Evolutionary conservation across 1,139 yeast species (phyloP).

Genomic region (Taphrina sp.): DNA sequence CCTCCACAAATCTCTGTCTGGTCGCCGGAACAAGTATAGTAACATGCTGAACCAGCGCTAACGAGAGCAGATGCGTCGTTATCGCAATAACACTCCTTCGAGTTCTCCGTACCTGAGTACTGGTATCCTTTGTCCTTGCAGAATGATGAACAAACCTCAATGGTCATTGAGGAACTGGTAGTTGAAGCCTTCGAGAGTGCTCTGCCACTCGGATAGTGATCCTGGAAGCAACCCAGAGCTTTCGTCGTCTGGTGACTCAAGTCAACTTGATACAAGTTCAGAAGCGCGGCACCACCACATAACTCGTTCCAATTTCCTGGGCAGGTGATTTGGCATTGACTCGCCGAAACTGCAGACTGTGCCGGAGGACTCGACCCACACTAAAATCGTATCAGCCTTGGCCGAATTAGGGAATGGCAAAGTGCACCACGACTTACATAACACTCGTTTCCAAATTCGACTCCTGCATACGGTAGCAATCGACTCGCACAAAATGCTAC

Average conservation of each 20-base stretch:
- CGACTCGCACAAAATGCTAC: not conserved
- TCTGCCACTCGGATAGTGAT: not conserved
- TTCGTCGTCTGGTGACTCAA: too few relatives aligned
- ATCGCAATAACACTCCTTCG: slow-evolving; percentile 9
- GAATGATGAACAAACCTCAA: not conserved
- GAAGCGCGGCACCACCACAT: too few relatives aligned
- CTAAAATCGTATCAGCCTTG: too few relatives aligned
- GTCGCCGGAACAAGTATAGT: slow-evolving; percentile 5
- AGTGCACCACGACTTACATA: too few relatives aligned
- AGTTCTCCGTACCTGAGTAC: slow-evolving; percentile 1
- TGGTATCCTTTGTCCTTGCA: not conserved
- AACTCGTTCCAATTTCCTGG: too few relatives aligned
- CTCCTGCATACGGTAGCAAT: not conserved
- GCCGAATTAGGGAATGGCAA: too few relatives aligned
- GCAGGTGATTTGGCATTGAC: too few relatives aligned
- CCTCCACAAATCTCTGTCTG: slow-evolving; percentile 30
- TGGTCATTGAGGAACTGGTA: not conserved
- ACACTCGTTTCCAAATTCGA: not conserved
- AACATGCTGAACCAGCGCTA: not conserved
- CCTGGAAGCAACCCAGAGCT: not conserved
- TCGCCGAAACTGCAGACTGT: too few relatives aligned
- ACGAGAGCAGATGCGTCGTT: not conserved
- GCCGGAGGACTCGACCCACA: too few relatives aligned
- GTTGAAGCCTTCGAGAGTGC: not conserved
- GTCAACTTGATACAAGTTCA: too few relatives aligned